Evolutionary conservation across 108 stramenopile genomes (phyloP).

Genomic region (Nitzschia sp.): DNA sequence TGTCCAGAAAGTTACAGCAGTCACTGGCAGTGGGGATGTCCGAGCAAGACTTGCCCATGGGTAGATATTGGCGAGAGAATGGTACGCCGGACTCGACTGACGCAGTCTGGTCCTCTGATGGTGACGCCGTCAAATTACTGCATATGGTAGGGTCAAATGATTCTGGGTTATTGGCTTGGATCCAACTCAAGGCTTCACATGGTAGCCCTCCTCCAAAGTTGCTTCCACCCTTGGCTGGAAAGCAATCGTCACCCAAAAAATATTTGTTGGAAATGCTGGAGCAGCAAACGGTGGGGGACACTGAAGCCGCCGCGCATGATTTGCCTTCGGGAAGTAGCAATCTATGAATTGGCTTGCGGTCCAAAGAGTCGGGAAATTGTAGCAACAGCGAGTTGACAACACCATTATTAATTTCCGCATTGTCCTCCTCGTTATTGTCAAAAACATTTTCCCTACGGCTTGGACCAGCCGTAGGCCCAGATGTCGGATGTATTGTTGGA

Average conservation of each 20-base stretch:
- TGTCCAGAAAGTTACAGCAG: constrained; percentile 1
- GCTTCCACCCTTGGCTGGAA: background rate
- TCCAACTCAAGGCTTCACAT: background rate
- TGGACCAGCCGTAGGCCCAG: background rate
- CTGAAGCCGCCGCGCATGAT: background rate
- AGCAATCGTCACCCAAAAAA: background rate
- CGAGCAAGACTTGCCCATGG: background rate
- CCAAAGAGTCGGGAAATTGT: background rate
- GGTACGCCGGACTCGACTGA: no score
- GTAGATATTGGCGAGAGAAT: background rate
- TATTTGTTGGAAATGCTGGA: constrained; percentile 10
- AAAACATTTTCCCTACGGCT: no score
- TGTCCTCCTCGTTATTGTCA: no score
- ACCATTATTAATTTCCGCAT: background rate
- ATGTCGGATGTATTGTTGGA: no score
- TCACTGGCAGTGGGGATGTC: background rate
- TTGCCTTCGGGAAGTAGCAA: background rate
- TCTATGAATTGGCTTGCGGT: background rate
- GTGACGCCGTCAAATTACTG: no score
- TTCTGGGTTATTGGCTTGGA: background rate
- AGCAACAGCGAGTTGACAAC: no score
- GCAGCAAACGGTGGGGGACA: background rate
- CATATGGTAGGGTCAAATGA: background rate
- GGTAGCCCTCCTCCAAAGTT: background rate
- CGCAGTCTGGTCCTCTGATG: no score